Conservation (phyloP, 2,329 filamentous ascomycete genomes). For the Monosporascus sp. region DNA sequence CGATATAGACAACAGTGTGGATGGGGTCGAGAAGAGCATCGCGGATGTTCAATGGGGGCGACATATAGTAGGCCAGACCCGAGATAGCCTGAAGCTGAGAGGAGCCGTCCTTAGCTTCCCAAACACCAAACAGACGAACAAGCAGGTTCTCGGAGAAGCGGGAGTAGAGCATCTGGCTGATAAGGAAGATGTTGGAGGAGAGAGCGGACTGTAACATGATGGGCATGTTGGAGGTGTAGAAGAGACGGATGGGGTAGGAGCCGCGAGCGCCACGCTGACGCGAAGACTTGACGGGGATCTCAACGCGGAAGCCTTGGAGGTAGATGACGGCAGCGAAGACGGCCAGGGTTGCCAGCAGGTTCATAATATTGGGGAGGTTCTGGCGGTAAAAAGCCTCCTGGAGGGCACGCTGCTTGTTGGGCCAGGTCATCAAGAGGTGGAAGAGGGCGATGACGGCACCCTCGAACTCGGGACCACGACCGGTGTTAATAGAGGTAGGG, state of each 20-base stretch:
- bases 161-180: constrained; percentile 99
- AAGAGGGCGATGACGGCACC: constrained; percentile 96
- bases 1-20: constrained; percentile 91
- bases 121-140: constrained; percentile 94
- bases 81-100: constrained; percentile 91
- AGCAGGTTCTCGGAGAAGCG: constrained; percentile 99
- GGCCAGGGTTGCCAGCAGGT: constrained; percentile 84
- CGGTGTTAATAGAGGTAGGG: constrained; percentile 98
- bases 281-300: constrained; percentile 99
- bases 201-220: constrained; percentile 99
- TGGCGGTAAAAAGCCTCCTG: constrained; percentile 99
- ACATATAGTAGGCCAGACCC: constrained; percentile 99
- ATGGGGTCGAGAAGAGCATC: constrained; percentile 95
- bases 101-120: constrained; percentile 95
- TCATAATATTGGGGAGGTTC: constrained; percentile 99
- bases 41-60: constrained; percentile 93
- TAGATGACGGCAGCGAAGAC: constrained; percentile 99
- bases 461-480: constrained; percentile 97
- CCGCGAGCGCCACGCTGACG: constrained; percentile 98
- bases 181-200: constrained; percentile 97
- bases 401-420: constrained; percentile 97
- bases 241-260: constrained; percentile 96
- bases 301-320: constrained; percentile 97
- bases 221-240: constrained; percentile 99
- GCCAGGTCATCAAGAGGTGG: constrained; percentile 97